A percentile compares a stretch with the other conserved stretches of the same genome.
phyloP scores from a whole-genome alignment of 306 rosid genomes.

The Trifolium repens region DNA sequence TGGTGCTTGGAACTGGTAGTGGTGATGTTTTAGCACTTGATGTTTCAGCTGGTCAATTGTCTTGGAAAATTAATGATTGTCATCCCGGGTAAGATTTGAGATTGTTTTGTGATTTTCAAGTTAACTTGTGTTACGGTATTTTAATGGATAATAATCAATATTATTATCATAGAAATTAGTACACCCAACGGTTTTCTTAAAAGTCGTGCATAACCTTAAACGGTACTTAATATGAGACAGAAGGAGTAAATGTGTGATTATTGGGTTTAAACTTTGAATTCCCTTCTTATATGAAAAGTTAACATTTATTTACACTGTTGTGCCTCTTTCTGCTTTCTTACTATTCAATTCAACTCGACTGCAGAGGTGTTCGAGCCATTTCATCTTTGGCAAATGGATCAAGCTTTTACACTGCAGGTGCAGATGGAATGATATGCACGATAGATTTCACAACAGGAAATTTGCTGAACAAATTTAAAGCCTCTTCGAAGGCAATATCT shows the following conservation, averaged over 20 bases:
- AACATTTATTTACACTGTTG: slow-evolving; percentile 3
- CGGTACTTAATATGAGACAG: not conserved
- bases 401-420: slow-evolving; percentile 72
- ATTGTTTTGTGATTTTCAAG: not conserved
- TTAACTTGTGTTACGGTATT: not conserved
- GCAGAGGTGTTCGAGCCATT: slow-evolving; percentile 85
- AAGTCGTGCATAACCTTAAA: not conserved
- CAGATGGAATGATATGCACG: slow-evolving; percentile 80
- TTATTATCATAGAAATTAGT: not conserved
- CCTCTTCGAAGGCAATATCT: slow-evolving; percentile 62
- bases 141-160: slow-evolving; percentile 12
- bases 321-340: slow-evolving; percentile 30
- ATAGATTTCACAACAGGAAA: slow-evolving; percentile 77
- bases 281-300: slow-evolving; percentile 10
- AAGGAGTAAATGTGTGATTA: slow-evolving; percentile 9
- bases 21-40: slow-evolving; percentile 89
- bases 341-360: slow-evolving; percentile 33
- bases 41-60: slow-evolving; percentile 77
- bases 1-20: slow-evolving; percentile 89
- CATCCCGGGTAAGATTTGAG: slow-evolving; percentile 79
- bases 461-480: slow-evolving; percentile 75
- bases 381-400: slow-evolving; percentile 67
- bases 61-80: slow-evolving; percentile 81
- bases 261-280: slow-evolving; percentile 34
- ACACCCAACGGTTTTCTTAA: not conserved